Percentiles rank a stretch among this genome's conserved stretches.
These are phyloP conservation scores for Epichloe coenophiala DNA, from an alignment of 2,329 filamentous ascomycete genomes.

Conservation along the genomic window DNA sequence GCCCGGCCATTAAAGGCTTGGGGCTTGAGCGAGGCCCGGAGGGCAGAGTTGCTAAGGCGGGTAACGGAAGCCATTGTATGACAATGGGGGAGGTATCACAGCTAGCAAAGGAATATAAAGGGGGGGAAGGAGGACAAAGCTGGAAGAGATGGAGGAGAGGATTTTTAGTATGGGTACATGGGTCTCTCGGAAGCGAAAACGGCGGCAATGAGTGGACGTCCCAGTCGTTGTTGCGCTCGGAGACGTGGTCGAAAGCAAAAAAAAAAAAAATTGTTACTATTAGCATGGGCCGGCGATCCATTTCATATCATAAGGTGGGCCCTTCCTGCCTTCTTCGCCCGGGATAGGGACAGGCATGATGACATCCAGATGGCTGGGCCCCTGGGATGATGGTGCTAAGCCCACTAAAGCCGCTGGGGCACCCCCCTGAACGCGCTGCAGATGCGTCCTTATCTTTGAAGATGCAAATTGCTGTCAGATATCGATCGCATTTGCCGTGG, in stretches of 20 bases:
- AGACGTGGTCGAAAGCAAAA: slow-evolving; percentile 1
- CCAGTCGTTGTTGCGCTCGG: neutral
- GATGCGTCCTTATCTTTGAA: no score
- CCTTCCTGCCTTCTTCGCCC: neutral
- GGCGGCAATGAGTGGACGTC: neutral
- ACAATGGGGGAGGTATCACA: slow-evolving; percentile 11
- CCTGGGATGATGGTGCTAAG: neutral
- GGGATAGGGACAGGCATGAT: neutral
- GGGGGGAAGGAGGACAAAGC: slow-evolving; percentile 13
- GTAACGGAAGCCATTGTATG: slow-evolving; percentile 66
- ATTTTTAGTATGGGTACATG: slow-evolving; percentile 12
- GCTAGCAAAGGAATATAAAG: neutral
- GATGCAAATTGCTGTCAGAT: no score
- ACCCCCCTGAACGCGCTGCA: neutral
- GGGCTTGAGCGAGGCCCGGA: slow-evolving; percentile 62
- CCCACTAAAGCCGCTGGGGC: neutral
- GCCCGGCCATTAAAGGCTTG: slow-evolving; percentile 54
- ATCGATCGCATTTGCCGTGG: no score
- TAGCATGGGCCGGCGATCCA: slow-evolving; percentile 5
- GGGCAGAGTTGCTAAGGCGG: slow-evolving; percentile 67
- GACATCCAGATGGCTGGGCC: no score
- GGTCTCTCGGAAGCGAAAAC: slow-evolving; percentile 3
- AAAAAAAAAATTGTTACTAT: neutral
- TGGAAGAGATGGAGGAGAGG: slow-evolving; percentile 21
- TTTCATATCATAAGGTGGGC: neutral